Conservation (phyloP, 1,139 yeast species). For the Meyerozyma athensensis region DNA sequence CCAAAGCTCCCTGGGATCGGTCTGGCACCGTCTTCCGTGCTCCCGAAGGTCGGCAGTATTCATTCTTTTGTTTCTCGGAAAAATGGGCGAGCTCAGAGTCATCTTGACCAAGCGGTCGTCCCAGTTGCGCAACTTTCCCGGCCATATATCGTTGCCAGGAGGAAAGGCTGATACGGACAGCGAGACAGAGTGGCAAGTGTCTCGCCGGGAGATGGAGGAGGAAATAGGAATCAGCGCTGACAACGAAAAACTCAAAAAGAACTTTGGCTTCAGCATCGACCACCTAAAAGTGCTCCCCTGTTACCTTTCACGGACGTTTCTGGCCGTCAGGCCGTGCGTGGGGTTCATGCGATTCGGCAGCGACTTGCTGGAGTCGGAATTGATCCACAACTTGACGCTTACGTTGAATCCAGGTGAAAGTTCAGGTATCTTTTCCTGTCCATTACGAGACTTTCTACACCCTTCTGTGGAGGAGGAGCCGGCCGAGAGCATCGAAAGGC, state of each 20-base stretch:
- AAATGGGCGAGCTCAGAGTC: slow-evolving; percentile 68
- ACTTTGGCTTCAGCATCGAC: slow-evolving; percentile 53
- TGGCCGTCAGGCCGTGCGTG: slow-evolving; percentile 79
- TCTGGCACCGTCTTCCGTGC: slow-evolving; percentile 58
- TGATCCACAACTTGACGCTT: slow-evolving; percentile 30
- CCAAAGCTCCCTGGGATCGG: slow-evolving; percentile 29
- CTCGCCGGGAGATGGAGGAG: slow-evolving; percentile 80
- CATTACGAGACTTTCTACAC: slow-evolving; percentile 55
- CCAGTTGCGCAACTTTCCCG: slow-evolving; percentile 66
- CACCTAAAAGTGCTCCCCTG: slow-evolving; percentile 62
- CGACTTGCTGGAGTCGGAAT: slow-evolving; percentile 17
- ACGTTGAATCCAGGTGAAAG: slow-evolving; percentile 69
- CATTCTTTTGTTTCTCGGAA: slow-evolving; percentile 65
- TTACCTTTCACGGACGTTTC: slow-evolving; percentile 71
- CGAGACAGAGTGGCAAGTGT: slow-evolving; percentile 67
- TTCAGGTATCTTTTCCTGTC: slow-evolving; percentile 63
- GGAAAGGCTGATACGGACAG: slow-evolving; percentile 69
- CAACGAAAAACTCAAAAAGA: slow-evolving; percentile 37
- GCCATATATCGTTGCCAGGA: slow-evolving; percentile 88
- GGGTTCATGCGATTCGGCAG: slow-evolving; percentile 48
- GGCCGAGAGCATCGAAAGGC: slow-evolving; percentile 43
- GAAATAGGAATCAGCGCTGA: slow-evolving; percentile 71
- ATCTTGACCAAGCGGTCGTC: slow-evolving; percentile 74
- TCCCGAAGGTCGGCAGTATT: slow-evolving; percentile 74
- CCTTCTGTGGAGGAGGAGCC: slow-evolving; percentile 29